These are phyloP conservation scores for Erythrophleum ivorense DNA, from an alignment of 331 rosid genomes.

Conservation along the genomic window DNA sequence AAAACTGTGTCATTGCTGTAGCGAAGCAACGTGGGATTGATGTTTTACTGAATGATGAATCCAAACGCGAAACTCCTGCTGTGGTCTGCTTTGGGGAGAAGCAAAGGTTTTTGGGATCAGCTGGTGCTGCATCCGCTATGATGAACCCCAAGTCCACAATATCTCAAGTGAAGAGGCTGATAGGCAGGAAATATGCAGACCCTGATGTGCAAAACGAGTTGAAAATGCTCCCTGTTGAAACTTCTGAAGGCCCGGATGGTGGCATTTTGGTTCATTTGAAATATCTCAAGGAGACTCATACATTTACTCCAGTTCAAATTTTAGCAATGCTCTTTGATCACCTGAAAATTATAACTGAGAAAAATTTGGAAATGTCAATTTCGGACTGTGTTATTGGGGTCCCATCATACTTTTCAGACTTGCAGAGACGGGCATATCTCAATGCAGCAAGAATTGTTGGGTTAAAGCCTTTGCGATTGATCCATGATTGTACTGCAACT, in stretches of 20 bases:
- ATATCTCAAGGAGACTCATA: slow-evolving; percentile 59
- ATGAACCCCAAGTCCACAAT: slow-evolving; percentile 84
- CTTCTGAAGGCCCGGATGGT: slow-evolving; percentile 74
- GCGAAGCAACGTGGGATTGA: slow-evolving; percentile 93
- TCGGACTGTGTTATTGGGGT: slow-evolving; percentile 88
- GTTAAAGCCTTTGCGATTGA: slow-evolving; percentile 82
- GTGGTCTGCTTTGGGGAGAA: slow-evolving; percentile 88
- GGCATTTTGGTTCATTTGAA: slow-evolving; percentile 82
- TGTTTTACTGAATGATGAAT: slow-evolving; percentile 87
- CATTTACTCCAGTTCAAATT: slow-evolving; percentile 82
- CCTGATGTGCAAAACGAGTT: slow-evolving; percentile 67
- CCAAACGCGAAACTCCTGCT: slow-evolving; percentile 90
- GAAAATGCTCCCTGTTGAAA: slow-evolving; percentile 66
- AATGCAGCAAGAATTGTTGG: slow-evolving; percentile 87
- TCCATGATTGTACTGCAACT: slow-evolving; percentile 97
- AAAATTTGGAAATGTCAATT: slow-evolving; percentile 61
- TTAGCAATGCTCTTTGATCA: slow-evolving; percentile 91
- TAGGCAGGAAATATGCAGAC: slow-evolving; percentile 66
- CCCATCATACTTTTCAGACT: slow-evolving; percentile 82
- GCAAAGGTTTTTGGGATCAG: slow-evolving; percentile 96
- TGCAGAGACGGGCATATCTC: slow-evolving; percentile 87
- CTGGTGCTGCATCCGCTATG: slow-evolving; percentile 88
- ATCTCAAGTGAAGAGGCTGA: slow-evolving; percentile 90
- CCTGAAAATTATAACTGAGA: slow-evolving; percentile 74
- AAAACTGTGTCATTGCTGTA: slow-evolving; percentile 93